Evolutionary conservation across 257 asterid species (phyloP), one percentile per base, ranked within the genome.

Genomic region (Penstemon newberryi): DNA sequence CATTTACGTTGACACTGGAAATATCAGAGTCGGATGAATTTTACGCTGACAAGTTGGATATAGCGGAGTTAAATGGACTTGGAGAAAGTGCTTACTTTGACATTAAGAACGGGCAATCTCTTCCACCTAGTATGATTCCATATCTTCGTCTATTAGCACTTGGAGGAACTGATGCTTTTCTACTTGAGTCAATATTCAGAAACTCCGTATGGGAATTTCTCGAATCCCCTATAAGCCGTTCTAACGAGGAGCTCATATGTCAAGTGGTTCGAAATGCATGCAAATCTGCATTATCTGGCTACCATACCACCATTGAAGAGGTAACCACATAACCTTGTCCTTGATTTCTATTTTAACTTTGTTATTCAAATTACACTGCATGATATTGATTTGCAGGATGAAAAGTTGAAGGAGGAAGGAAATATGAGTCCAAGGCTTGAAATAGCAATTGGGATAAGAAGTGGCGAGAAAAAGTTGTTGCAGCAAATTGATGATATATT

Each of bases 391-490:
- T 55, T 80, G 80, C 81, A 93, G 99, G 99, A 94, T 75, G 89
- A 87, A 65, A 87, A 85, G 83, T 76, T 91, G 77, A 72, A 77
- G 75, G 79, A 87, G 65, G 90, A 70, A 73, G 92, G 89, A 57
- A 85, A 79, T 72, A 82, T 84, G 43, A 74, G 85, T 59, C 33
- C 95, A 60, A 84, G 96, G 89, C 86, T 78, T 62, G 84, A 73
- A 76, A 83, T 84, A 70, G 96, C 99, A 19, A 81, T 89, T 8
- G 97, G 83, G 61, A 64, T 94, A 67, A 82, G 97, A 79, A 71
- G 57, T 37, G 99, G 99, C 67, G 99, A 94, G 85, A 94, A 87
- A 73, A 87, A 72, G 83, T 96, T 94, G n/a, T 68, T 94, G 84
- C 88, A 80, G 71, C 95, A 94, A 70, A 85, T 89, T 7, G 91